Base-by-base conservation (phyloP, 106 monocot species). In the Ottelia alismoides region DNA sequence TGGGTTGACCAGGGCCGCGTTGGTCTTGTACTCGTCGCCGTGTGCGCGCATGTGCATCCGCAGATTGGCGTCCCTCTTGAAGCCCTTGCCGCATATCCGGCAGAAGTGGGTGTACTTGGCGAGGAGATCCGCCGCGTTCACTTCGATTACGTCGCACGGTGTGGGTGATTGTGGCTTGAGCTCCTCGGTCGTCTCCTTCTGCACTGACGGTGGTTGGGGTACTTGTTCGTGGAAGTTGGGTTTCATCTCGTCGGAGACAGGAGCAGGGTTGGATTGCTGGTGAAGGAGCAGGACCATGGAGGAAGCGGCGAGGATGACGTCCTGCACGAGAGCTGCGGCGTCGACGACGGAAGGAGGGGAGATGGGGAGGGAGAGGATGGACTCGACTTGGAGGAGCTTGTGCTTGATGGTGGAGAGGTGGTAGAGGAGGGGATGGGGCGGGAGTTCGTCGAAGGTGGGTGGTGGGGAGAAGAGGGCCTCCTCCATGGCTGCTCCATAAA, bases 21-120 rank as follows among this genome's bases (percentile, higher is more conserved):
- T 70, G 28, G 75, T 82, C 72, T 87, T 87, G 66, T 87, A 87
- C 75, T 82, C 72, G 40, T 87, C 87, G 0, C 87, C 87, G 28
- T 87, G 87, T 4, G 81, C 87, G 19, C 87, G 32, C 87, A 87
- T 87, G 58, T 87, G 87, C 87, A 87, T 87, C 58, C 87, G 56
- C 47, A 87, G 50, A 66, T 87, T 87, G 1, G 87, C 78, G 44
- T 81, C 87, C n/a, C 87, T 67, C 65, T 72, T 81, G 74, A 87
- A 87, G 18, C 87, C 81, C 53, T 87, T 87, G 3, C 87, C 81
- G 56, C 87, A 87, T 3, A 87, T 53, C 1, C 69, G 74, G 72
- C 87, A 87, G 72, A 69, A 63, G 67, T 87, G 77, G 5, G 74
- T 87, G 69, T 72, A 78, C 60, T 75, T 77, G 11, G 87, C 81